Percentiles rank a stretch among this genome's conserved stretches.
phyloP scores from a whole-genome alignment of 2,329 filamentous ascomycete genomes.

The Ilyonectria robusta region DNA sequence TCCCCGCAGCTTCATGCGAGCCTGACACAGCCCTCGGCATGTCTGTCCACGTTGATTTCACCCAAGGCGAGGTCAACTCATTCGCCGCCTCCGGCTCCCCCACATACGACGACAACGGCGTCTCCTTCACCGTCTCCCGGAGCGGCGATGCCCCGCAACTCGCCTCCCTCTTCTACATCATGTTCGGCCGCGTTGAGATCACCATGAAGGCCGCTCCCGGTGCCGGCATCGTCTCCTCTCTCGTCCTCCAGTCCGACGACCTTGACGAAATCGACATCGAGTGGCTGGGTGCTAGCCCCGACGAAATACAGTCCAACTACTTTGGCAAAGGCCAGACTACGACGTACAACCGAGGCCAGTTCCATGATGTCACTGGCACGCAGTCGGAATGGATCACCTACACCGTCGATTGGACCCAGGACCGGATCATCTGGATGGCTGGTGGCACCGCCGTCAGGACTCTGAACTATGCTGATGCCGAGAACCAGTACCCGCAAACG shows the following conservation, averaged over 20 bases:
- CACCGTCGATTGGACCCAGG: constrained; percentile 89
- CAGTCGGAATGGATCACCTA: constrained; percentile 88
- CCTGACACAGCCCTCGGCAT: constrained; percentile 85
- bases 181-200: constrained; percentile 95
- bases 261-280: constrained; percentile 98
- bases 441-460: constrained; percentile 84
- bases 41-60: constrained; percentile 89
- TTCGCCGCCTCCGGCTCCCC: constrained; percentile 81
- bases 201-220: constrained; percentile 89
- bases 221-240: constrained; percentile 91
- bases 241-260: constrained; percentile 91
- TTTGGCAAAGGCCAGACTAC: constrained; percentile 93
- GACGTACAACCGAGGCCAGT: constrained; percentile 89
- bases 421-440: constrained; percentile 89
- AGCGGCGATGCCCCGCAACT: constrained; percentile 90
- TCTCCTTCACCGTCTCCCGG: constrained; percentile 82
- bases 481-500: constrained; percentile 90
- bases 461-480: constrained; percentile 78
- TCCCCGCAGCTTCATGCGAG: constrained; percentile 71
- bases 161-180: constrained; percentile 95
- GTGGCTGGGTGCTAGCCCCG: constrained; percentile 85
- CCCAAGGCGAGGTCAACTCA: constrained; percentile 80
- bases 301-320: constrained; percentile 95
- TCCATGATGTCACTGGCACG: constrained; percentile 77
- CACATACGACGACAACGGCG: constrained; percentile 83